Evolutionary conservation across 768 basidiomycete genomes (phyloP).

Genomic region (Calocera cornea): DNA sequence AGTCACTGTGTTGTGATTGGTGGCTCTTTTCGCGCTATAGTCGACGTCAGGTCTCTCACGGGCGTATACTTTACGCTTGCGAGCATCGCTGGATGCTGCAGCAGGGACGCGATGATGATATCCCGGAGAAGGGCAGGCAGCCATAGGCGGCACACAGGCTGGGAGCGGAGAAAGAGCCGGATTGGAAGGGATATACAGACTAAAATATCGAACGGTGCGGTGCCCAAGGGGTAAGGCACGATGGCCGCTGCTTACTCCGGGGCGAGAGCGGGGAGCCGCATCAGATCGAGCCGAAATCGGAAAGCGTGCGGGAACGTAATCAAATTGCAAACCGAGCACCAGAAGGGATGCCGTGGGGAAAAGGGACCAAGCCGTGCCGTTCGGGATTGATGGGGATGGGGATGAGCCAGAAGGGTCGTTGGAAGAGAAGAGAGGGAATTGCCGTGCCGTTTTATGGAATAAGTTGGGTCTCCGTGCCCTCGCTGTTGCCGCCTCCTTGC

Average conservation of each 20-base stretch:
- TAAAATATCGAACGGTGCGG: no score
- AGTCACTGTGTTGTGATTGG: no score
- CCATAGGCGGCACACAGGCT: no score
- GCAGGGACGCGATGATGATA: no score
- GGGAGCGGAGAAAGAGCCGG: no score
- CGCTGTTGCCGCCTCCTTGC: neutral
- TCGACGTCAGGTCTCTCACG: no score
- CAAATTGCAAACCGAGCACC: neutral
- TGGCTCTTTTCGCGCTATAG: no score
- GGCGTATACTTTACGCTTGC: no score
- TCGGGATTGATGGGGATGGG: neutral
- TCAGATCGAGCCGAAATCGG: neutral
- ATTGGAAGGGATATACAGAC: no score
- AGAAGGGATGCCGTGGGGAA: neutral
- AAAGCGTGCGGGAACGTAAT: neutral
- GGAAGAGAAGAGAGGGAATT: neutral
- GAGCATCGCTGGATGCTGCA: no score
- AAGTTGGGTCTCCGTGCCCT: neutral
- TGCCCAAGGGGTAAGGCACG: neutral
- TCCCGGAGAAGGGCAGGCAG: no score
- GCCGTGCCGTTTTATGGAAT: slow-evolving; percentile 3
- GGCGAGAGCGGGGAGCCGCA: neutral
- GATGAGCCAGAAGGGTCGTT: neutral
- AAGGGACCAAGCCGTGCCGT: neutral
- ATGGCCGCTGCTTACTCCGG: neutral